These are phyloP conservation scores for Stagonosporopsis vannaccii DNA, from an alignment of 2,329 filamentous ascomycete species.

Conservation along the genomic window DNA sequence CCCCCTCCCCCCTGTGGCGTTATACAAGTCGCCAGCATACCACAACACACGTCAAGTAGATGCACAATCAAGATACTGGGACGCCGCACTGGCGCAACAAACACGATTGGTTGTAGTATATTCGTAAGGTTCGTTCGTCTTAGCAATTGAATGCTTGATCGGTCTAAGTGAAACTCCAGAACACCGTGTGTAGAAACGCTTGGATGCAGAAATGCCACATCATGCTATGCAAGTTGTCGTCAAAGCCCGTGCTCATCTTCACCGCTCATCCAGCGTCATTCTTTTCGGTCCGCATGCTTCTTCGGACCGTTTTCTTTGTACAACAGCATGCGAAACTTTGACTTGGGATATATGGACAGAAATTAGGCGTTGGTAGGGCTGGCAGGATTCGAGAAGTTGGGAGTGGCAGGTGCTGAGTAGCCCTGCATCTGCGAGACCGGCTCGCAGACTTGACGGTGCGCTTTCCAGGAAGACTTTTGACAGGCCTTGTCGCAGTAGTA, in stretches of 20 bases:
- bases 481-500: conserved; percentile 62
- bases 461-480: conserved; percentile 61
- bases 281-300: conserved; percentile 12
- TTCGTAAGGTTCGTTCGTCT: conserved; percentile 21
- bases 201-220: conserved; percentile 22
- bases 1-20: too few species aligned
- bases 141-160: conserved; percentile 31
- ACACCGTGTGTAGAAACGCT: conserved; percentile 21
- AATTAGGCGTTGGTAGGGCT: conserved; percentile 33
- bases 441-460: conserved; percentile 57
- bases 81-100: background rate
- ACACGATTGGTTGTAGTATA: background rate
- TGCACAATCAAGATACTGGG: background rate
- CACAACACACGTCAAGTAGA: background rate
- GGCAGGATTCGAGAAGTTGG: conserved; percentile 37
- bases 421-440: conserved; percentile 33
- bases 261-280: conserved; percentile 19
- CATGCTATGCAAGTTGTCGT: conserved; percentile 21
- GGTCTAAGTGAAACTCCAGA: conserved; percentile 26
- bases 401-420: conserved; percentile 35
- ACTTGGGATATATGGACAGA: conserved; percentile 9
- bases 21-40: background rate
- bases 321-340: conserved; percentile 14
- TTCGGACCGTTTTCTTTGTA: conserved; percentile 18
- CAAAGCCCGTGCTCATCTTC: conserved; percentile 20